A percentile compares a stretch with the other conserved stretches of the same genome.
Evolutionary conservation across 2,329 filamentous ascomycete genomes (phyloP).

Genomic region (Metarhizium sp.): DNA sequence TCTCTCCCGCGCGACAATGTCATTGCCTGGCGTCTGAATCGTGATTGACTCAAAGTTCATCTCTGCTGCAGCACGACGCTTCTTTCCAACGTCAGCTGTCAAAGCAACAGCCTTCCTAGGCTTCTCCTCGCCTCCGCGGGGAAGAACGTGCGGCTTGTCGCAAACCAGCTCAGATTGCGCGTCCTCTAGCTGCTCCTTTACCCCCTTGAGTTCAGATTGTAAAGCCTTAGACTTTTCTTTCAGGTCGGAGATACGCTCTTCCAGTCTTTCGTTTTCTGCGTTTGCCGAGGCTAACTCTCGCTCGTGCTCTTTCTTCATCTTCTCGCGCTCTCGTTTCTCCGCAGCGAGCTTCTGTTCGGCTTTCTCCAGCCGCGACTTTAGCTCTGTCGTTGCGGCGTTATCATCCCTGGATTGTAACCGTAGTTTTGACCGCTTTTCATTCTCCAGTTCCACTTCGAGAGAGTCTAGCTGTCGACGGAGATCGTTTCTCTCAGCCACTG

Average conservation of each 20-base stretch:
- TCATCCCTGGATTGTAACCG: constrained; percentile 20
- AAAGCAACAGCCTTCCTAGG: constrained; percentile 12
- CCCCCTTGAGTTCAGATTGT: constrained; percentile 64
- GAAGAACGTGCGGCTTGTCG: constrained; percentile 6
- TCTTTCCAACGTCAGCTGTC: constrained; percentile 29
- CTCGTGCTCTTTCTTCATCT: constrained; percentile 34
- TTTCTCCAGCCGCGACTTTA: constrained; percentile 25
- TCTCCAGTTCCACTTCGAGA: constrained; percentile 72
- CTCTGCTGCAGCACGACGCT: constrained; percentile 38
- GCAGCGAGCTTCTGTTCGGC: constrained; percentile 25
- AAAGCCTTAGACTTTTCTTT: constrained; percentile 59
- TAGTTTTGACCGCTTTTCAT: constrained; percentile 47
- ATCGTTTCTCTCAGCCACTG: constrained; percentile 69
- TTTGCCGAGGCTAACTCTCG: constrained; percentile 52
- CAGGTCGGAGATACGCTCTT: constrained; percentile 61
- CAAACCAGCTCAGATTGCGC: constrained; percentile 10
- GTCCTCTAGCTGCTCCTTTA: constrained; percentile 32
- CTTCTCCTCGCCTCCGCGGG: constrained; percentile 10
- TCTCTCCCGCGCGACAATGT: constrained; percentile 30
- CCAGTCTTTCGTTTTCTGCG: constrained; percentile 52
- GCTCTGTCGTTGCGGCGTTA: constrained; percentile 33
- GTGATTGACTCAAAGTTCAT: constrained; percentile 34
- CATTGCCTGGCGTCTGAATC: constrained; percentile 36
- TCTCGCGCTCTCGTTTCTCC: constrained; percentile 38
- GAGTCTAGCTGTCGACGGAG: constrained; percentile 70